Base-by-base conservation (phyloP, 371 early-diverging fungal species). In the Mortierella sp. region DNA sequence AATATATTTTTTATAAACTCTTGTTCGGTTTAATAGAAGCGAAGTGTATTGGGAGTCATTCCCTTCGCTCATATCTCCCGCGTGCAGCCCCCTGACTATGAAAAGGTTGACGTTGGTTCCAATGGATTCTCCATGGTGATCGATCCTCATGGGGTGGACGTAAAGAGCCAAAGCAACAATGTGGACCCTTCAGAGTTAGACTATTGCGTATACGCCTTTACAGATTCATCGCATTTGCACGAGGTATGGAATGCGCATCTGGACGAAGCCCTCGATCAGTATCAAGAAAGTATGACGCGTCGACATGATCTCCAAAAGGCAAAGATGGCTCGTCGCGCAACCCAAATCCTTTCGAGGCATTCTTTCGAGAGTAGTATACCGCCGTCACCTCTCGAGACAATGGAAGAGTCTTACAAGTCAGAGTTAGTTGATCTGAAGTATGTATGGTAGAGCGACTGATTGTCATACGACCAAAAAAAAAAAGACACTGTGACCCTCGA, bases 321-420 rank as follows among this genome's bases (percentile, higher is more conserved):
- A 12, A 68, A 35, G 29, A 49, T 68, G 54, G 60, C 58, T 15
- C 69, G 70, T 23, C 68, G 64, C 6, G 71, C 71, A 4, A 53
- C 32, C 10, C 72, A 65, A 42, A 60, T 56, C 13, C 70, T 66
- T 29, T 79, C 79, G 32, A 58, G 79, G n/a, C 70, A 69, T 26
- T 73, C 74, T 13, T 69, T 66, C 13, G 74, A 70, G 67, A 70
- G 74, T 37, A 73, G 68, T 34, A 58, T 64, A 22, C 60, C 70
- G 5, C 74, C 67, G 0, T 62, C 79, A 3, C 70, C 74, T 9
- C 69, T 84, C 10, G 83, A 83, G 23, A 72, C 70, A 29, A 85
- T 83, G 51, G 85, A 82, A 29, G 75, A 66, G 66, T 83, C 83
- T 8, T 63, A 64, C 1, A 70, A 72, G 17, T 80, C 83, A 3